Conservation (phyloP, 139 green algal species). For the Chlamydomonas applanata region DNA sequence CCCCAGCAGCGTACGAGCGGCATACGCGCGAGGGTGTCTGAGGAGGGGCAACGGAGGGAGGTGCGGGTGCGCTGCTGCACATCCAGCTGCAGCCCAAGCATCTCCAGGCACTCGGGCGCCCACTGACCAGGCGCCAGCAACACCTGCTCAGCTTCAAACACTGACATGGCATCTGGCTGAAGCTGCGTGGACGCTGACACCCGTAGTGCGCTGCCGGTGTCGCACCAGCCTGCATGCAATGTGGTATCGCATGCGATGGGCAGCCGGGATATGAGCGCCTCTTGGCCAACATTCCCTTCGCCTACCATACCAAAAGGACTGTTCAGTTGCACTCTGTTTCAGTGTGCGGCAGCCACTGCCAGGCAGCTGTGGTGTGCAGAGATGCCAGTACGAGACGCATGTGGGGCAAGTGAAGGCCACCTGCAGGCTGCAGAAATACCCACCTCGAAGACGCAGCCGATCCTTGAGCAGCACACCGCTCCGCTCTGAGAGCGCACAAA, state of each 20-base stretch:
- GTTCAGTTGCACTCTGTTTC: background rate
- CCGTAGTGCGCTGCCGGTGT: constrained; percentile 37
- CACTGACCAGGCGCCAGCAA: constrained; percentile 34
- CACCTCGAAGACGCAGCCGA: constrained; percentile 26
- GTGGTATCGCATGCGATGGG: no score
- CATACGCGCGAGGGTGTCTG: background rate
- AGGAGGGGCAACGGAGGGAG: constrained; percentile 3
- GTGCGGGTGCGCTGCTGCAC: constrained; percentile 18
- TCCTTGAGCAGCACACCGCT: constrained; percentile 32
- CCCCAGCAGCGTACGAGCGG: constrained; percentile 9
- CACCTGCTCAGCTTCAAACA: constrained; percentile 42
- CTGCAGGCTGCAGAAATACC: no score
- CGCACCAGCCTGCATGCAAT: constrained; percentile 38
- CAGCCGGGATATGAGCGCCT: no score
- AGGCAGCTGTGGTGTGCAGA: background rate
- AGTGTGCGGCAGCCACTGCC: no score
- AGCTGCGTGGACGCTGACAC: constrained; percentile 28
- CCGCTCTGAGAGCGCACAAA: constrained; percentile 13
- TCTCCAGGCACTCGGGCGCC: constrained; percentile 5
- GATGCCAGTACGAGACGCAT: background rate
- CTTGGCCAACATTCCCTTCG: background rate
- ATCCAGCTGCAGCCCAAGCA: constrained; percentile 32
- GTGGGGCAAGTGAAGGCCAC: no score
- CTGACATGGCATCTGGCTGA: constrained; percentile 15
- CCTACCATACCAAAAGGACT: background rate